Percentiles rank a stretch among this genome's conserved stretches.
These are phyloP conservation scores for Kazachstania taianensis DNA, from an alignment of 805 yeast genomes.

Conservation along the genomic window DNA sequence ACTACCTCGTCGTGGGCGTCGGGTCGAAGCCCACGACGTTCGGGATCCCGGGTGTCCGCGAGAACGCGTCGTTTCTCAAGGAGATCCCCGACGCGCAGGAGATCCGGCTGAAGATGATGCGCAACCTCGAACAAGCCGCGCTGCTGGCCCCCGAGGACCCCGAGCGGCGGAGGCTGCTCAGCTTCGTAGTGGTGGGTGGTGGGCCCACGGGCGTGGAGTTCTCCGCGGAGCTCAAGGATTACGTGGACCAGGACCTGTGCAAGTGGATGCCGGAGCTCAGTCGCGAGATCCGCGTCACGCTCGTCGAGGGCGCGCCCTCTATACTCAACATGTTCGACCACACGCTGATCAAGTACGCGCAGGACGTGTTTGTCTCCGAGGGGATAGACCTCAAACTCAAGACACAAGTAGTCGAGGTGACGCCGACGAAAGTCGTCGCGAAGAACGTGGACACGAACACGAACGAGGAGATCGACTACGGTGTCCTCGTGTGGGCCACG, in stretches of 20 bases:
- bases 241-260: conserved; percentile 78
- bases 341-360: conserved; percentile 66
- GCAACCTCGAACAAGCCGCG: conserved; percentile 81
- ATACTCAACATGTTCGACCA: conserved; percentile 69
- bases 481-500: conserved; percentile 93
- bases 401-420: conserved; percentile 84
- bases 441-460: conserved; percentile 47
- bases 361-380: conserved; percentile 56
- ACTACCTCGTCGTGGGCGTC: conserved; percentile 82
- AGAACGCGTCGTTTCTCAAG: conserved; percentile 79
- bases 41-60: conserved; percentile 89
- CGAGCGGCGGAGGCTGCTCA: conserved; percentile 76
- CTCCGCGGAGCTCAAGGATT: conserved; percentile 93
- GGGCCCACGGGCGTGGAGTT: conserved; percentile 98
- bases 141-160: conserved; percentile 60
- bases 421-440: conserved; percentile 59
- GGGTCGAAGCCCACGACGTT: conserved; percentile 94
- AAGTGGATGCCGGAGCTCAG: conserved; percentile 86
- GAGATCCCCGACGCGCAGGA: conserved; percentile 82
- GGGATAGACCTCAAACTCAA: conserved; percentile 69
- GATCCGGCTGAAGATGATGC: conserved; percentile 74
- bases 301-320: conserved; percentile 86
- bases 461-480: conserved; percentile 80
- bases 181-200: conserved; percentile 92
- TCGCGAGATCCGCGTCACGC: conserved; percentile 69